A percentile compares a stretch with the other conserved stretches of the same genome.
phyloP scores from a whole-genome alignment of 169 alveolate genomes.

The Babesia sp. region DNA sequence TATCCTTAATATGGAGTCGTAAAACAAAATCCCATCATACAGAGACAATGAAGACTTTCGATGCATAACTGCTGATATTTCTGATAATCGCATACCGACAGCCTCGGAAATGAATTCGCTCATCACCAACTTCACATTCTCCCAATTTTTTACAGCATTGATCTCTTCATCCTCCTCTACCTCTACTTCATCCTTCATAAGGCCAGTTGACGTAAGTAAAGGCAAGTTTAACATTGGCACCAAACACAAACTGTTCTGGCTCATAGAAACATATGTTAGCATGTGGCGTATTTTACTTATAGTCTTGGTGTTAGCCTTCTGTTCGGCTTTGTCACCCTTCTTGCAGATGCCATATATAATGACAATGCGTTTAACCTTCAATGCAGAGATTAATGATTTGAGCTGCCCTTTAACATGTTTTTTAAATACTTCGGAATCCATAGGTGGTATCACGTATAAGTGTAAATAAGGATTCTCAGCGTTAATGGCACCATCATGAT shows the following conservation, averaged over 20 bases:
- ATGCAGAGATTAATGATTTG: not conserved
- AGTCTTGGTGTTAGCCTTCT: slow-evolving; percentile 29
- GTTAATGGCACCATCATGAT: not conserved
- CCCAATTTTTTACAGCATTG: slow-evolving; percentile 21
- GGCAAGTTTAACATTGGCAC: slow-evolving; percentile 39
- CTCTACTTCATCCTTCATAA: slow-evolving; percentile 1
- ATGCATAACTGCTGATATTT: not conserved
- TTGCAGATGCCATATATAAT: slow-evolving; percentile 34
- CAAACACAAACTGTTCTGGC: slow-evolving; percentile 25
- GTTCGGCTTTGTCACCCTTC: slow-evolving; percentile 16
- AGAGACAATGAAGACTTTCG: not conserved
- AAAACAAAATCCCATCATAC: not conserved
- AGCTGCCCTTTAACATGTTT: not conserved
- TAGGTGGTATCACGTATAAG: slow-evolving; percentile 36
- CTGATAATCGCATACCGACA: not conserved
- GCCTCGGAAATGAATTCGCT: slow-evolving; percentile 8
- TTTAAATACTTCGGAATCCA: slow-evolving; percentile 23
- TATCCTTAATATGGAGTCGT: slow-evolving; percentile 11
- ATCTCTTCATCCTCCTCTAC: not conserved
- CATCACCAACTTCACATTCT: slow-evolving; percentile 14
- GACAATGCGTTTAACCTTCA: slow-evolving; percentile 2
- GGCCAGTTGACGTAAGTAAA: not conserved
- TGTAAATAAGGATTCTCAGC: slow-evolving; percentile 2
- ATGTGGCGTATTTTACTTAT: slow-evolving; percentile 3
- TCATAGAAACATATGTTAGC: not conserved